Evolutionary conservation across 2,329 filamentous ascomycete species (phyloP), one percentile per base, ranked within the genome.

Genomic region (Cladosporium sp.): DNA sequence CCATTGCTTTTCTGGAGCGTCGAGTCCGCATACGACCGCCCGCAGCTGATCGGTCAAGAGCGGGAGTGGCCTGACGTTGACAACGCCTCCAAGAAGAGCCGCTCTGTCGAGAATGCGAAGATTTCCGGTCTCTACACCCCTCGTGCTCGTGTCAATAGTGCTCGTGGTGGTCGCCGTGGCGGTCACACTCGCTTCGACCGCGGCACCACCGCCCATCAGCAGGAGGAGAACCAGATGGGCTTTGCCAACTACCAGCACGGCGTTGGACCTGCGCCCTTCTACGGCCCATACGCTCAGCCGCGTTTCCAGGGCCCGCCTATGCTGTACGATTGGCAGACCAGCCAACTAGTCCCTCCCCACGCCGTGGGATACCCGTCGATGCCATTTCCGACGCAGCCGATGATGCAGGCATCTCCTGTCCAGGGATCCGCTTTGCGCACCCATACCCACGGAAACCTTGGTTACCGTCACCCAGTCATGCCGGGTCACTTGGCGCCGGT

Each of bases 101-200:
- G 92, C 61, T 94, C 89, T 65, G 88, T 89, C 61, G 89, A 95
- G 71, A 95, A 94, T 71, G 91, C 91, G 1, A 88, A 91, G 70
- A 87, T 90, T 69, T 85, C 93, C 65, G 92, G 92, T 85, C 82
- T 96, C 0, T 96, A 92, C 72, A 90, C 90, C 3, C 90, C 91
- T 5, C 88, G 89, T 63, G 15, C 17, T 37, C 49, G 50, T 17
- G 17, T 3, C 47, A 51, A 52, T 20, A 86, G 87, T 49, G 85
- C 86, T 15, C 87, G 90, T 69, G 42, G 42, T 12, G 84, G 89
- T 36, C 51, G 51, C 28, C 37, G 51, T 34, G 38, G 20, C 7
- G 84, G 86, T 65, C 84, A 85, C 54, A 92, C 89, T 20, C 87
- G 90, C 67, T 96, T 85, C 66, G 91, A 96, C 67, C 88, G 90